Evolutionary conservation across 179 eudicot genomes (phyloP).

Genomic region (Silene coronaria): DNA sequence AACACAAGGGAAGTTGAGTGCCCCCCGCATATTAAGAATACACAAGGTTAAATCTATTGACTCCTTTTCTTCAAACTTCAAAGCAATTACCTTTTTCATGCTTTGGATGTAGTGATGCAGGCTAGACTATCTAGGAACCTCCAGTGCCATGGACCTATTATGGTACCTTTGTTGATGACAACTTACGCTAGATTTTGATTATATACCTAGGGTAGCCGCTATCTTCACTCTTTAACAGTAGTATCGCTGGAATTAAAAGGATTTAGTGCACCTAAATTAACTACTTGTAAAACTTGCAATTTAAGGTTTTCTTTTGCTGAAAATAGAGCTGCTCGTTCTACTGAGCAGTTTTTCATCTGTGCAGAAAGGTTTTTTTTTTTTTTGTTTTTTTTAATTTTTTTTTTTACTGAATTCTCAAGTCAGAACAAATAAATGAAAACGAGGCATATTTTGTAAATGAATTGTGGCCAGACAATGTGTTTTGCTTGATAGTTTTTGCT

Average conservation of each 20-base stretch:
- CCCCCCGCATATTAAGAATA: conserved; percentile 91
- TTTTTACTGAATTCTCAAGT: too few relatives aligned
- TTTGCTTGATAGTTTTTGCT: neutral
- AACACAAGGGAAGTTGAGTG: conserved; percentile 95
- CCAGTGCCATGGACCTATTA: neutral
- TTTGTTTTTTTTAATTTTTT: too few relatives aligned
- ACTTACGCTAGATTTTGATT: neutral
- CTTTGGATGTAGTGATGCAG: neutral
- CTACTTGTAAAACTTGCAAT: neutral
- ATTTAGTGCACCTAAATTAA: neutral
- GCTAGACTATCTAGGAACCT: neutral
- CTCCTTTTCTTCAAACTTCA: neutral
- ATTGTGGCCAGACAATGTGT: neutral
- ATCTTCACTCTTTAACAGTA: neutral
- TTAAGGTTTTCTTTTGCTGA: neutral
- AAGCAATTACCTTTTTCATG: too few relatives aligned
- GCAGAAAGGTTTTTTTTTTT: too few relatives aligned
- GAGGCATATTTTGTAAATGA: neutral
- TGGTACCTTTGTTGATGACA: neutral
- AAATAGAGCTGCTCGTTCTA: too few relatives aligned
- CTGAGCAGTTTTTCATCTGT: too few relatives aligned
- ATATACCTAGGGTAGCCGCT: neutral
- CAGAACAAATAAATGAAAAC: neutral
- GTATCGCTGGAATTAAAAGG: neutral
- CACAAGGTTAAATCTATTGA: conserved; percentile 54